Percentiles rank a stretch among this genome's conserved stretches.
phyloP scores from a whole-genome alignment of 345 rosid genomes.

The Aethionema arabicum region DNA sequence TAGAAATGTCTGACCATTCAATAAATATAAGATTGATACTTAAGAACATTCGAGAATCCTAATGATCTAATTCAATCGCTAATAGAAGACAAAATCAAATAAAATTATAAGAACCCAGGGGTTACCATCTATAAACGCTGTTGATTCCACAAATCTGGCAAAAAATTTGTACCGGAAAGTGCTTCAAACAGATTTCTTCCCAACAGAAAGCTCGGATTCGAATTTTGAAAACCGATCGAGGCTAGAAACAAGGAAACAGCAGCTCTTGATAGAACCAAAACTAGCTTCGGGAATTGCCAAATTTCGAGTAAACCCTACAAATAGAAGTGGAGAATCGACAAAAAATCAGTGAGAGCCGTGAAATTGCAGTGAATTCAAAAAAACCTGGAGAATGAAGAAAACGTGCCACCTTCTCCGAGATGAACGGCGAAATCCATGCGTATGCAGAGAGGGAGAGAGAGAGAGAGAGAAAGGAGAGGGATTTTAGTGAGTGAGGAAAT shows the following conservation, averaged over 20 bases:
- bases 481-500: background rate
- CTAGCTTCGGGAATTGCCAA: background rate
- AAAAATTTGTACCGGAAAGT: too few species aligned
- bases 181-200: background rate
- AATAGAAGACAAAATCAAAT: too few species aligned
- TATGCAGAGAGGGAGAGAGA: background rate
- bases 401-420: constrained; percentile 16
- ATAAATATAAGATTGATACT: background rate
- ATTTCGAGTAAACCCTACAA: background rate
- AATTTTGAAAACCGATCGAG: background rate
- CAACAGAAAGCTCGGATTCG: background rate
- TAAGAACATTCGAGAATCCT: too few species aligned
- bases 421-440: constrained; percentile 20
- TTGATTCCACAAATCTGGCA: too few species aligned
- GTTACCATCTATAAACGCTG: too few species aligned
- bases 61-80: too few species aligned
- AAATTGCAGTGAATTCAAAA: background rate
- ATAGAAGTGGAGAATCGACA: background rate
- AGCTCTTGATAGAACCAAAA: constrained; percentile 2
- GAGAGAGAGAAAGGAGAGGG: background rate
- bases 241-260: background rate
- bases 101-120: too few species aligned
- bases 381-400: background rate
- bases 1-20: background rate
- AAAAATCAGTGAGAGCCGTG: background rate